Evolutionary conservation across 495 filamentous ascomycete species (phyloP).

Genomic region (Daldinia vernicosa): DNA sequence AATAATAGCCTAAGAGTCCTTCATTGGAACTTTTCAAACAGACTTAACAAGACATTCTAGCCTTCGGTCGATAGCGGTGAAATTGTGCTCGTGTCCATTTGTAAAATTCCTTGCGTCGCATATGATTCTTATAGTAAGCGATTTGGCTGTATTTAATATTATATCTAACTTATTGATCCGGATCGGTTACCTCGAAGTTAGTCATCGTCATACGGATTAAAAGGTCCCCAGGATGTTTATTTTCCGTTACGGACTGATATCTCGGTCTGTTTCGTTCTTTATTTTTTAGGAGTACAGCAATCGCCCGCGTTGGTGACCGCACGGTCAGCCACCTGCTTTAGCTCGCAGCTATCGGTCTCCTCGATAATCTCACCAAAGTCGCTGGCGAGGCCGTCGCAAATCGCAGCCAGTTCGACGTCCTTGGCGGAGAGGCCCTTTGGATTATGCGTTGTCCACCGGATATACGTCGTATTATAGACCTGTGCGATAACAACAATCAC

Average conservation of each 20-base stretch:
- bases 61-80: not conserved
- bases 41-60: not conserved
- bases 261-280: not conserved
- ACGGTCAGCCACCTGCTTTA: slow-evolving; percentile 50
- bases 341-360: slow-evolving; percentile 35
- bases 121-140: not conserved
- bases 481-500: slow-evolving; percentile 34
- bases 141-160: not conserved
- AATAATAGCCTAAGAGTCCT: slow-evolving; percentile 39
- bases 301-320: slow-evolving; percentile 52
- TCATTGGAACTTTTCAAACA: slow-evolving; percentile 28
- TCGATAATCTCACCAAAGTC: slow-evolving; percentile 60
- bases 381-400: slow-evolving; percentile 69
- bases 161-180: not conserved
- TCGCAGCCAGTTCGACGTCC: slow-evolving; percentile 70
- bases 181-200: not conserved
- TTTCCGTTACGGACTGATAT: not conserved
- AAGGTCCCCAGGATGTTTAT: not conserved
- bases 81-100: not conserved
- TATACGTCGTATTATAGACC: slow-evolving; percentile 68
- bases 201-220: not conserved
- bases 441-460: slow-evolving; percentile 79
- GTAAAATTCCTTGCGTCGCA: not conserved
- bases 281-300: slow-evolving; percentile 55
- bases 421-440: slow-evolving; percentile 74